Base-by-base conservation (phyloP, 176 grass and related monocot species). In the Zizania latifolia region DNA sequence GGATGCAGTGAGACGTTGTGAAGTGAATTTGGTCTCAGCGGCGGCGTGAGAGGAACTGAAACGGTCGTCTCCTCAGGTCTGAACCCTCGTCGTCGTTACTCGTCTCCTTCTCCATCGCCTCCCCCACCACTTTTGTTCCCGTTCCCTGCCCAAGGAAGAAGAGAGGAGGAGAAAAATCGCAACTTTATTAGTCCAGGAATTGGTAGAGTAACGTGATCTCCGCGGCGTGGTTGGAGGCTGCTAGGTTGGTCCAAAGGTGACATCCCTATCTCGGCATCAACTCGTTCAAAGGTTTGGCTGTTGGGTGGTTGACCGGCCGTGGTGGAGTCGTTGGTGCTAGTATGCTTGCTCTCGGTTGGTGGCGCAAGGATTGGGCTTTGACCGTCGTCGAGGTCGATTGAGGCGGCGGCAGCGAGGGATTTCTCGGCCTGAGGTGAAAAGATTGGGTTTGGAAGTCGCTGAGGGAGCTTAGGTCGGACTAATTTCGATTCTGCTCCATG, bases 301-400 rank as follows among this genome's bases (percentile, higher is more conserved):
- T 16, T 10, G 63, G 8, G 60, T 29, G 46, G 19, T 69, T 55
- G 28, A 70, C 38, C 78, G 66, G 65, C 66, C 43, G 5, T 10
- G 28, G 54, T 32, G 65, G n/a, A 57, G 80, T 82, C 70, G 79
- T 82, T 56, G 60, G 59, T 24, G 24, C 33, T 45, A 53, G 31
- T 5, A 24, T n/a, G 21, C 68, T 72, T 8, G 6, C 8, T 54
- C 76, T 73, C 37, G 58, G 58, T 62, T 46, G 74, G 67, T 71
- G 85, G 35, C 22, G 32, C 65, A 46, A 44, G 10, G 16, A 67
- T 28, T 33, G 58, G 45, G 14, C 40, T 81, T 82, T 87, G 85
- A 87, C 65, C 63, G 71, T 75, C 71, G 61, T 19, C 32, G 4
- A 17, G 8, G 33, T 17, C 27, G 62, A 19, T 64, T 54, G 44